Evolutionary conservation across 1,284 basidiomycete genomes (phyloP).

Genomic region (Moniliophthora roreri): DNA sequence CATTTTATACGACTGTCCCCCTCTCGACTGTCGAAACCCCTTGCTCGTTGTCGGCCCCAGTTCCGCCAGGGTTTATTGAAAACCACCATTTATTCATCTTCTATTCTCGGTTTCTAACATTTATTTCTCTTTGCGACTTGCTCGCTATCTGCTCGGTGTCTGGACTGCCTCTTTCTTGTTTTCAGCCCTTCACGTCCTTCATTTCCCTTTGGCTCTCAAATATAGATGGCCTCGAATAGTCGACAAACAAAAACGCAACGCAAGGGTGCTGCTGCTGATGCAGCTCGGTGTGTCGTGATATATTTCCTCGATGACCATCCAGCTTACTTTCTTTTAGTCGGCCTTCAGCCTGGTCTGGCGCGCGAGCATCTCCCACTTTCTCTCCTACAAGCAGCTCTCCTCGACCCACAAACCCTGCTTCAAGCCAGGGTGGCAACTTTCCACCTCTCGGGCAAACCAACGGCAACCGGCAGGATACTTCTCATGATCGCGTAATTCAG

Average conservation of each 20-base stretch:
- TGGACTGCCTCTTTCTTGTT: conserved; percentile 32
- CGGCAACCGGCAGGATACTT: conserved; percentile 43
- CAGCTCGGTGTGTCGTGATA: conserved; percentile 51
- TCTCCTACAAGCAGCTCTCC: conserved; percentile 50
- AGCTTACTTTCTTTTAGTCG: conserved; percentile 38
- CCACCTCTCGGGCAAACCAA: conserved; percentile 52
- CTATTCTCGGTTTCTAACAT: conserved; percentile 20
- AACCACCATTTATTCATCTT: conserved; percentile 3
- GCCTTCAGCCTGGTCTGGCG: conserved; percentile 57
- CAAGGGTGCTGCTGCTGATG: conserved; percentile 55
- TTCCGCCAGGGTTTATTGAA: conserved; percentile 9
- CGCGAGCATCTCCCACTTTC: conserved; percentile 67
- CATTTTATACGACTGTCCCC: background rate
- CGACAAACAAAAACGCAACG: conserved; percentile 58
- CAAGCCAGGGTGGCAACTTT: conserved; percentile 40
- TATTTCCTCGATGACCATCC: conserved; percentile 1
- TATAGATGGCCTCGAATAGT: conserved; percentile 58
- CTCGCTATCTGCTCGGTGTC: conserved; percentile 35
- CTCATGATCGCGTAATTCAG: conserved; percentile 58
- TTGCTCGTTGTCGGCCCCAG: conserved; percentile 15
- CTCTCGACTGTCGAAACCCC: conserved; percentile 6
- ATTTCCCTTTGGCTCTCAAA: conserved; percentile 29
- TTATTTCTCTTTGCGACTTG: conserved; percentile 21
- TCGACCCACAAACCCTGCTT: conserved; percentile 44
- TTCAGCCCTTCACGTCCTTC: conserved; percentile 14